These are phyloP conservation scores for Rhypophila decipiens DNA, from an alignment of 495 filamentous ascomycete genomes.

Conservation along the genomic window DNA sequence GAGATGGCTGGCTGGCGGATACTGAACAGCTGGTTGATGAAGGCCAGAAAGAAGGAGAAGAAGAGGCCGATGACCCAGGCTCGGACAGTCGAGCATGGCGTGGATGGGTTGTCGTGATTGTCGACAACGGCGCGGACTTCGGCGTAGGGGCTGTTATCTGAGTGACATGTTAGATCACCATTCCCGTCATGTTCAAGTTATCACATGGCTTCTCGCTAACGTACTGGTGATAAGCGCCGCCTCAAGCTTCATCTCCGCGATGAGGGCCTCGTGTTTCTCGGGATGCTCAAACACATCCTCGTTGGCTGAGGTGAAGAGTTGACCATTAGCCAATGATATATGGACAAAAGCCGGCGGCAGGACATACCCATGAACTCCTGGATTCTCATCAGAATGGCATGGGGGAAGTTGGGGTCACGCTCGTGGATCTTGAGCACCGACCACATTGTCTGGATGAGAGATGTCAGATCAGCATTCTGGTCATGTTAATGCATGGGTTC, in stretches of 20 bases:
- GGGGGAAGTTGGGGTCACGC: constrained; percentile 25
- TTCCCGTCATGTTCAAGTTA: too few species aligned
- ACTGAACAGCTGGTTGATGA: constrained; percentile 37
- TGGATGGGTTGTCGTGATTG: constrained; percentile 34
- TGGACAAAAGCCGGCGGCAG: too few species aligned
- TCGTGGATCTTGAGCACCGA: constrained; percentile 23
- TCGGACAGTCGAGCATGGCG: constrained; percentile 35
- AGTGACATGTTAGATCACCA: too few species aligned
- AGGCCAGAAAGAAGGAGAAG: constrained; percentile 30
- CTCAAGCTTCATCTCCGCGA: constrained; percentile 39
- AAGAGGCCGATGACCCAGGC: constrained; percentile 33
- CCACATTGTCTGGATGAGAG: constrained; percentile 21
- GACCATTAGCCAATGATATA: not conserved
- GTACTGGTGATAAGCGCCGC: constrained; percentile 36
- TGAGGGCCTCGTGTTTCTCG: constrained; percentile 28
- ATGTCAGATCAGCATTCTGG: too few species aligned
- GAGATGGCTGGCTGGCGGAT: constrained; percentile 33
- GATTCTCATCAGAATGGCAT: constrained; percentile 17
- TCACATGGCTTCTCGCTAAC: too few species aligned
- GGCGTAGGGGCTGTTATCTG: constrained; percentile 41
- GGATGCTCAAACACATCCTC: constrained; percentile 29
- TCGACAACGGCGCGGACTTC: constrained; percentile 46
- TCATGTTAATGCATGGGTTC: too few species aligned
- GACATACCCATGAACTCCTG: constrained; percentile 16
- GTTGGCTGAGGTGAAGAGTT: constrained; percentile 9